Evolutionary conservation across 306 rosid genomes (phyloP).

Genomic region (Dalbergia oliveri): DNA sequence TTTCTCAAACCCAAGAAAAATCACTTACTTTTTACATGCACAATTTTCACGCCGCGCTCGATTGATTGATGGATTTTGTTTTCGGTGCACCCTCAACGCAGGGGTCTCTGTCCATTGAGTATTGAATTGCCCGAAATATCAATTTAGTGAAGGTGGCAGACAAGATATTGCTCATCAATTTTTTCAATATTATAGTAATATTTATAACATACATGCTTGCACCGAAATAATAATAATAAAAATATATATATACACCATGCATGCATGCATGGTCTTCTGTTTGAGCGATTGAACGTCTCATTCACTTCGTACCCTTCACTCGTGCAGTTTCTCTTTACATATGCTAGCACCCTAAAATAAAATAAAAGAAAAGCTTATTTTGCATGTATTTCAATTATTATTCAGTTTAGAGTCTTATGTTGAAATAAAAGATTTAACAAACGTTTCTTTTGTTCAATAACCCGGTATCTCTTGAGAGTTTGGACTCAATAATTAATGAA

Average conservation of each 20-base stretch:
- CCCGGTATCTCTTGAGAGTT: too few relatives aligned
- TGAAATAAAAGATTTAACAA: too few relatives aligned
- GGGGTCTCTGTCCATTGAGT: background rate
- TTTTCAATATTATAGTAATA: background rate
- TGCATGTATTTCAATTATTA: too few relatives aligned
- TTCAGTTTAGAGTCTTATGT: too few relatives aligned
- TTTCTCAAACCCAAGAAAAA: background rate
- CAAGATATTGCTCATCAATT: background rate
- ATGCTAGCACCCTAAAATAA: too few relatives aligned
- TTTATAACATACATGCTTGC: background rate
- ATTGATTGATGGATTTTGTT: background rate
- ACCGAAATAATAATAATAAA: background rate
- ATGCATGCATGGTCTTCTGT: background rate
- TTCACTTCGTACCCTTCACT: too few relatives aligned
- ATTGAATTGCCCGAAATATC: background rate
- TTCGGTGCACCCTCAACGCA: background rate
- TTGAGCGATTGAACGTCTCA: background rate
- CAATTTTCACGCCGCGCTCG: conserved; percentile 8
- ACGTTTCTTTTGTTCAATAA: too few relatives aligned
- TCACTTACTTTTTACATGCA: background rate
- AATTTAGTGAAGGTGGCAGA: background rate
- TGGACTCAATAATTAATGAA: too few relatives aligned
- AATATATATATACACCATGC: background rate
- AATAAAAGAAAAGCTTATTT: too few relatives aligned
- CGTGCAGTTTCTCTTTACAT: background rate